Conservation (phyloP, 371 early-diverging fungal species). For the Mortierella sp. region DNA sequence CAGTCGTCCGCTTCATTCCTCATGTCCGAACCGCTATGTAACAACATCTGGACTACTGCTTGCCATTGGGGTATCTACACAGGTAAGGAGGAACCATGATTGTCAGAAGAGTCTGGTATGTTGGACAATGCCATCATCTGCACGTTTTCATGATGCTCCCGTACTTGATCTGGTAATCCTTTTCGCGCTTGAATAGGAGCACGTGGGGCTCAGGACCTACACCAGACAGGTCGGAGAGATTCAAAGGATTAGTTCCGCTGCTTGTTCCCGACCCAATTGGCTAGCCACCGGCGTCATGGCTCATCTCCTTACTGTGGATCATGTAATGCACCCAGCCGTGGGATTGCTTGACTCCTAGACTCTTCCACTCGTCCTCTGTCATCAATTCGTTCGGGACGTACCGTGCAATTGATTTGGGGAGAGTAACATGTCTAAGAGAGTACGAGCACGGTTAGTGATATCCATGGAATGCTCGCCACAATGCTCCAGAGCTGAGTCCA, state of each 20-base stretch:
- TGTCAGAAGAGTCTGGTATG: too few relatives aligned
- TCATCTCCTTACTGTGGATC: conserved; percentile 70
- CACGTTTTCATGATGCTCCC: background rate
- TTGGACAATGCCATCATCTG: too few relatives aligned
- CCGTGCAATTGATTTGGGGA: conserved; percentile 72
- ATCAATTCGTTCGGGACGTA: conserved; percentile 72
- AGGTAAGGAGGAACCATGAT: background rate
- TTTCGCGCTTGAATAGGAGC: conserved; percentile 82
- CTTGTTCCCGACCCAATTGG: background rate
- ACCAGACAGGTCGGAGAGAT: background rate
- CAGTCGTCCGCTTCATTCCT: too few relatives aligned
- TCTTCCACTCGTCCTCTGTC: conserved; percentile 81
- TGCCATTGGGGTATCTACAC: conserved; percentile 23
- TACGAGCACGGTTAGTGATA: background rate
- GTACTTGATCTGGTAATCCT: conserved; percentile 71
- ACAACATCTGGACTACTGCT: conserved; percentile 9
- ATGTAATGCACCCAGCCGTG: conserved; percentile 90
- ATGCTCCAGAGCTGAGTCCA: background rate
- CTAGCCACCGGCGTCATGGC: background rate
- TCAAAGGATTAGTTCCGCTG: background rate
- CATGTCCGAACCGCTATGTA: too few relatives aligned
- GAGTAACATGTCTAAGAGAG: conserved; percentile 71
- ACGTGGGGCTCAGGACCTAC: conserved; percentile 88
- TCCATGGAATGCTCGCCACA: background rate
- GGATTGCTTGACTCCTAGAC: conserved; percentile 82